Conservation (phyloP, 2,329 filamentous ascomycete species). For the Phialophora expanda region DNA sequence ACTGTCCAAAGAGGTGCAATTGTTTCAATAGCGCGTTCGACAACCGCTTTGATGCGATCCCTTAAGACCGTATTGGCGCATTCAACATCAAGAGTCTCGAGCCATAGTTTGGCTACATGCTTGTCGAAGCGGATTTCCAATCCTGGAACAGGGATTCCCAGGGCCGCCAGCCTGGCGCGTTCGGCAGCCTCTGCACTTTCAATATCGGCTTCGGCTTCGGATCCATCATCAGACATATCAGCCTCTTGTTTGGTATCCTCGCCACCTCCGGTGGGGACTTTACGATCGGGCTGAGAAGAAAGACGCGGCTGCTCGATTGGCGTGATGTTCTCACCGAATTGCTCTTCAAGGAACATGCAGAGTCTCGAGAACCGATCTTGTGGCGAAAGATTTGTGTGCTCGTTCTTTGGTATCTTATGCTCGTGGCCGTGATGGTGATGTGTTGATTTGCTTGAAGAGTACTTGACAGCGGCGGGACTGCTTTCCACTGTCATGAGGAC, state of each 20-base stretch:
- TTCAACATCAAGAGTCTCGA: constrained; percentile 90
- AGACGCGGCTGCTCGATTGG: constrained; percentile 72
- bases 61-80: constrained; percentile 77
- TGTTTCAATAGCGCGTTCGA: constrained; percentile 87
- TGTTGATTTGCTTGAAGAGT: constrained; percentile 62
- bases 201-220: constrained; percentile 54
- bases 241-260: constrained; percentile 1
- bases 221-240: constrained; percentile 40
- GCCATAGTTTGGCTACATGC: constrained; percentile 84
- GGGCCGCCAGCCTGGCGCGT: constrained; percentile 75
- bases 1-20: constrained; percentile 70
- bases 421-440: constrained; percentile 52
- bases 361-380: constrained; percentile 81
- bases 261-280: constrained; percentile 37
- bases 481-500: constrained; percentile 91
- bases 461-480: constrained; percentile 88
- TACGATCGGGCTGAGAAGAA: constrained; percentile 41
- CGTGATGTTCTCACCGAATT: constrained; percentile 86
- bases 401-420: constrained; percentile 60
- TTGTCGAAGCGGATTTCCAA: constrained; percentile 87
- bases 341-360: constrained; percentile 94
- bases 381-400: constrained; percentile 72
- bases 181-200: constrained; percentile 68
- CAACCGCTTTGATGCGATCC: constrained; percentile 84
- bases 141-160: constrained; percentile 90